Base-by-base conservation (phyloP, 345 rosid species). In the Anacardium occidentale region DNA sequence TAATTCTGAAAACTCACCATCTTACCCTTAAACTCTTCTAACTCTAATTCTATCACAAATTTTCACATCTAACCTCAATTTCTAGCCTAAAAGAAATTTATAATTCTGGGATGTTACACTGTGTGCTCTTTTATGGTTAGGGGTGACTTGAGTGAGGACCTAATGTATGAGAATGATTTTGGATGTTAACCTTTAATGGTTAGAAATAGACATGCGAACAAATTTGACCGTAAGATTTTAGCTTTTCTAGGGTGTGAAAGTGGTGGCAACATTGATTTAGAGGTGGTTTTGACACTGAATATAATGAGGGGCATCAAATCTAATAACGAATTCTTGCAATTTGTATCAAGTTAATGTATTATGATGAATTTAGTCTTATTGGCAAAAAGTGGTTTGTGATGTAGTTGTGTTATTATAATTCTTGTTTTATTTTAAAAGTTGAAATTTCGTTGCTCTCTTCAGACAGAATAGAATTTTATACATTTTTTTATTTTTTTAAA, bases 201-300 rank as follows among this genome's bases (percentile, higher is more conserved):
- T 1, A 79, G 98, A 80, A 92, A 98, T 68, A 98, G 98, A 0
- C 72, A 80, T 66, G 89, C 96, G 3, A 94, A 94, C 65, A 94
- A 94, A 56, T 94, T 94, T 10, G 98, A 95, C 71, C 98, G 99
- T 21, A 95, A 95, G 87, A 92, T 95, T 68, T 95, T 96, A 22
- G 99, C 98, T 17, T 95, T 92, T 73, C 99, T 98, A 0, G 99
- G 99, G 50, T 74, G 90, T 37, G 94, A 83, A 26, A 96, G 96
- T 2, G 84, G 85, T 29, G 96, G 98, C 0, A 89, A 76, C 24
- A 90, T 92, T 0, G 99, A 92, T 81, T 85, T 92, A 25, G 99
- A 95, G 77, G 97, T 95, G 44, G 70, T 95, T 13, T 66, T 95
- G 76, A 64, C 92, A 65, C 99, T 98, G 34, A 90, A 82, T 77